Base-by-base conservation (phyloP, 495 filamentous ascomycete genomes). In the Hypoxylon perforatum region DNA sequence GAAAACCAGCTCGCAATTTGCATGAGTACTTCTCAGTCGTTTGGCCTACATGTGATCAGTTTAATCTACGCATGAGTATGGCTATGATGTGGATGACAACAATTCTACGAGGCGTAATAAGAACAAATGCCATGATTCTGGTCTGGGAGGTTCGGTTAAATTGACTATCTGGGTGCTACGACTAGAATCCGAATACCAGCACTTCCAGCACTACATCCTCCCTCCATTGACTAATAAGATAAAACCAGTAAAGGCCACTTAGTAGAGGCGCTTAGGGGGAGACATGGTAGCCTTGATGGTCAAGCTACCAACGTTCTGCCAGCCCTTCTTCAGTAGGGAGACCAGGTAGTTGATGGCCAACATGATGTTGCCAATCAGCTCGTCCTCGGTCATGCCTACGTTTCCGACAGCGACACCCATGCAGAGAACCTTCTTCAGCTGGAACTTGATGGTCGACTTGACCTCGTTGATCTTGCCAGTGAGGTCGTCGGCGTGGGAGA, bases 361-460 rank as follows among this genome's bases (percentile, higher is more conserved):
- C 85, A 87, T 87, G 82, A 97, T 92, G 87, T 99, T 99, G 77
- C 87, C 90, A 70, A 98, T 91, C 67, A 99, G 85, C 82, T 97
- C 91, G 76, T 99, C 95, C 86, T 94, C 86, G 65, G 87, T 91
- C 95, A 99, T 98, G 72, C 89, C 92, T 65, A 99, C 96, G 81
- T 99, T 96, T 75, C 95, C 95, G 70, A 99, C 92, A 71, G 95
- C 95, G 73, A 98, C 95, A 88, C 96, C 95, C 83, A 99, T 91
- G 86, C 95, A 99, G 66, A 99, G 87, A 74, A 99, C 95, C 90
- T 99, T 99, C 91, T 98, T 99, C 70, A 99, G 87, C 86, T 99
- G 95, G 88, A 99, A 99, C 88, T 99, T 99, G 87, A 99, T 97
- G 76, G 96, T 99, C 64, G 93, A 95, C 90, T 97, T 97, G 87